A percentile compares a stretch with the other conserved stretches of the same genome.
Evolutionary conservation across 495 filamentous ascomycete genomes (phyloP).

Genomic region (Hypomontagnella monticulosa): DNA sequence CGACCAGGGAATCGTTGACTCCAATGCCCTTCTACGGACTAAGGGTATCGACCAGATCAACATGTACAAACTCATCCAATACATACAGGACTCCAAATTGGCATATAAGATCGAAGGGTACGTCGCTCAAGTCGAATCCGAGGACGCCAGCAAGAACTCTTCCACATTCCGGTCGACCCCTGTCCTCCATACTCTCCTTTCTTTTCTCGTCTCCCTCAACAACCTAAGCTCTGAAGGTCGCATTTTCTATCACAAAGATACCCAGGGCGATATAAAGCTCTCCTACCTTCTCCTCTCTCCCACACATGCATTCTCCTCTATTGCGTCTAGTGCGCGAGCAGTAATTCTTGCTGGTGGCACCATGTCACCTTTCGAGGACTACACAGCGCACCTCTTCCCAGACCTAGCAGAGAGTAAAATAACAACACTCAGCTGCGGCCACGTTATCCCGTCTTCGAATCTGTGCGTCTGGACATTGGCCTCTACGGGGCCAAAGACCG

Average conservation of each 20-base stretch:
- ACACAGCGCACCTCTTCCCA: slow-evolving; percentile 83
- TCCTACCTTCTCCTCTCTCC: slow-evolving; percentile 95
- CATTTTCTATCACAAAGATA: slow-evolving; percentile 76
- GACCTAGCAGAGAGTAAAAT: slow-evolving; percentile 71
- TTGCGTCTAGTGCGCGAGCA: slow-evolving; percentile 85
- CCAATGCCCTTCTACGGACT: slow-evolving; percentile 75
- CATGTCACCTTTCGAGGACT: slow-evolving; percentile 97
- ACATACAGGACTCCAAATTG: slow-evolving; percentile 91
- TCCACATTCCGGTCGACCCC: slow-evolving; percentile 63
- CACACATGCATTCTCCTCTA: slow-evolving; percentile 86
- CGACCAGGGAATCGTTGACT: slow-evolving; percentile 66
- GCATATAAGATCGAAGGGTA: slow-evolving; percentile 96
- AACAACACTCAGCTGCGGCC: slow-evolving; percentile 87
- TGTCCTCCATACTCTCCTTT: slow-evolving; percentile 82
- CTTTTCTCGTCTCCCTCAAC: slow-evolving; percentile 83
- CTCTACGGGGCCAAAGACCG: slow-evolving; percentile 46
- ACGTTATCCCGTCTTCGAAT: slow-evolving; percentile 88
- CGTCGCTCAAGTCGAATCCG: slow-evolving; percentile 65
- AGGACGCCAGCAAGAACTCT: slow-evolving; percentile 41
- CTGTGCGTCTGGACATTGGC: slow-evolving; percentile 73
- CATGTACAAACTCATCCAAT: slow-evolving; percentile 83
- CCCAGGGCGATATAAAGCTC: slow-evolving; percentile 63
- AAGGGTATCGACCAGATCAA: slow-evolving; percentile 97
- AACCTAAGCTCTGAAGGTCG: slow-evolving; percentile 89
- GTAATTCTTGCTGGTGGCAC: slow-evolving; percentile 95